Evolutionary conservation across 1,284 basidiomycete species (phyloP).

Genomic region (Trametes hirsuta): DNA sequence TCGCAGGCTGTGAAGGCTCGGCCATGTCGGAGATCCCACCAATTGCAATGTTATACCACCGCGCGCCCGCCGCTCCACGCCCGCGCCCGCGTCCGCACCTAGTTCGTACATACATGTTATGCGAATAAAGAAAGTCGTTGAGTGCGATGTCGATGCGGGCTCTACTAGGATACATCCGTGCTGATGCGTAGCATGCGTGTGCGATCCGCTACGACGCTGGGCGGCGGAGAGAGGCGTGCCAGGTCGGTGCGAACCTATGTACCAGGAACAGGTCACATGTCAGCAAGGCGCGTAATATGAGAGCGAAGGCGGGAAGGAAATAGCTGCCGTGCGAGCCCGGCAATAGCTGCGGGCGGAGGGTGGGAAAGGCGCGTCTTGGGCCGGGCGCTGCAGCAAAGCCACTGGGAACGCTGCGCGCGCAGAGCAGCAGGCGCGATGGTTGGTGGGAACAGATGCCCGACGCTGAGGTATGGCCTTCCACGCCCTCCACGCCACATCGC

Average conservation of each 20-base stretch:
- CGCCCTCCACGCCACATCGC: constrained; percentile 16
- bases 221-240: not conserved
- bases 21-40: constrained; percentile 13
- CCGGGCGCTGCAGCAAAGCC: constrained; percentile 3
- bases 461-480: constrained; percentile 16
- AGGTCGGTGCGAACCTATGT: constrained; percentile 2
- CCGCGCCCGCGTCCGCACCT: constrained; percentile 2
- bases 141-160: constrained; percentile 15
- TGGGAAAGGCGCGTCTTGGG: constrained; percentile 18
- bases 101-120: constrained; percentile 22
- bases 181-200: constrained; percentile 3
- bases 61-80: constrained; percentile 5
- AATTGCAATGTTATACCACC: constrained; percentile 8
- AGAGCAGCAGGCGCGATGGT: constrained; percentile 9
- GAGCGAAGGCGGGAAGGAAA: constrained; percentile 16
- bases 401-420: constrained; percentile 19
- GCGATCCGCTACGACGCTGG: not conserved
- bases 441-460: constrained; percentile 21
- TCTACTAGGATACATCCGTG: constrained; percentile 25
- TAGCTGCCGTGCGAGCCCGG: constrained; percentile 21
- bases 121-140: constrained; percentile 19
- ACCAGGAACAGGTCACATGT: constrained; percentile 15
- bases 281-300: constrained; percentile 14
- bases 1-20: constrained; percentile 6
- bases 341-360: constrained; percentile 6